Percentiles rank a stretch among this genome's conserved stretches.
Conservation (phyloP, 257 asterid genomes). For the Jacaranda copaia region DNA sequence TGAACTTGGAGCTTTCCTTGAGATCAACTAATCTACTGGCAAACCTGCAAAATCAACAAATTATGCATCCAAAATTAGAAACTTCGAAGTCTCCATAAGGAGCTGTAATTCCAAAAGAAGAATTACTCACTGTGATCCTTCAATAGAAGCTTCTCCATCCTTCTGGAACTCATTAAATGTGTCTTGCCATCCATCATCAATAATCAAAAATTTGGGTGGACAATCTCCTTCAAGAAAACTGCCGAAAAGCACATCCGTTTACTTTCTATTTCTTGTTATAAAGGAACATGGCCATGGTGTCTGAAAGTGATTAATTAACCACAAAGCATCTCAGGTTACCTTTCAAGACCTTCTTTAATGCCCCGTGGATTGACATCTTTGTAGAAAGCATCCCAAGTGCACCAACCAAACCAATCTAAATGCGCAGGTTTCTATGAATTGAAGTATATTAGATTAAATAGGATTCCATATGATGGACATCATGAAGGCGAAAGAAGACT, state of each 20-base stretch:
- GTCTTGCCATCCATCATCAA: conserved; percentile 80
- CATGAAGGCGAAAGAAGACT: background rate
- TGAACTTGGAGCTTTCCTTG: conserved; percentile 54
- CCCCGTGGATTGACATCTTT: conserved; percentile 62
- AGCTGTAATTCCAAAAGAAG: background rate
- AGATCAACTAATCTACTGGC: conserved; percentile 51
- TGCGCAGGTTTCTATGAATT: conserved; percentile 52
- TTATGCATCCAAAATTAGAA: background rate
- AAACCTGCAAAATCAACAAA: conserved; percentile 41
- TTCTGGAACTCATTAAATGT: conserved; percentile 51
- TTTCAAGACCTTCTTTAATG: conserved; percentile 58
- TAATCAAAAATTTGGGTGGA: conserved; percentile 56
- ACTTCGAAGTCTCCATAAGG: conserved; percentile 3
- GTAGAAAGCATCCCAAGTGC: conserved; percentile 88
- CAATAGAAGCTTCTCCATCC: conserved; percentile 49
- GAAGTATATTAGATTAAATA: conserved; percentile 16
- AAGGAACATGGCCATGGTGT: background rate
- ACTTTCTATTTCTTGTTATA: background rate
- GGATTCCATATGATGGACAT: background rate
- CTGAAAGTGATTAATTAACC: background rate
- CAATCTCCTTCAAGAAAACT: conserved; percentile 57
- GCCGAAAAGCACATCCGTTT: background rate
- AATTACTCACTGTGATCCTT: conserved; percentile 56
- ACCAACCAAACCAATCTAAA: conserved; percentile 83
- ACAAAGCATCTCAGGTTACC: conserved; percentile 30